These are phyloP conservation scores for Agaricus subrufescens DNA, from an alignment of 768 basidiomycete species.

Conservation along the genomic window DNA sequence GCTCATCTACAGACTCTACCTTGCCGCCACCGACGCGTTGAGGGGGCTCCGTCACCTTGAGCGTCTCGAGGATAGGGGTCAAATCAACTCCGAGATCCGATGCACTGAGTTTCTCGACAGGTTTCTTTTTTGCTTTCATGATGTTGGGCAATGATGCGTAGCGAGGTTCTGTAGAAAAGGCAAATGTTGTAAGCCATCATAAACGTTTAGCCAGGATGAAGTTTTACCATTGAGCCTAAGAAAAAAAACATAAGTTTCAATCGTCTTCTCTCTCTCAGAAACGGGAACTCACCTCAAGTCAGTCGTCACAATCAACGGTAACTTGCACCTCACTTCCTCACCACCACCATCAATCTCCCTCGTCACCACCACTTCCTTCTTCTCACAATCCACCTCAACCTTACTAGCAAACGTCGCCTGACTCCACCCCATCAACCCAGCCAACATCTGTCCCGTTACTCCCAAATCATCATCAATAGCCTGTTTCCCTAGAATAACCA, in stretches of 20 bases:
- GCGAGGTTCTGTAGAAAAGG: slow-evolving; percentile 67
- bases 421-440: slow-evolving; percentile 85
- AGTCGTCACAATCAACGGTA: slow-evolving; percentile 89
- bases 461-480: slow-evolving; percentile 97
- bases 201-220: not conserved
- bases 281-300: slow-evolving; percentile 70
- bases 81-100: slow-evolving; percentile 82
- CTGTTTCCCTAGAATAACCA: slow-evolving; percentile 97
- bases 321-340: slow-evolving; percentile 71
- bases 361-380: slow-evolving; percentile 65
- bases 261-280: not conserved
- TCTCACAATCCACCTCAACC: slow-evolving; percentile 61
- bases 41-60: slow-evolving; percentile 88
- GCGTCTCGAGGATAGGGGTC: slow-evolving; percentile 73
- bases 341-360: slow-evolving; percentile 95
- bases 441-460: slow-evolving; percentile 96
- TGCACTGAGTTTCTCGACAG: slow-evolving; percentile 76
- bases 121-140: slow-evolving; percentile 99
- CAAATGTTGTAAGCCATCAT: not conserved
- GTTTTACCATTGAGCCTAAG: slow-evolving; percentile 66
- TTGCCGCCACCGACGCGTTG: slow-evolving; percentile 90
- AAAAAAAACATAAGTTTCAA: not conserved
- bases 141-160: slow-evolving; percentile 97
- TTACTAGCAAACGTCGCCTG: slow-evolving; percentile 96
- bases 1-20: slow-evolving; percentile 86